phyloP scores from a whole-genome alignment of 108 stramenopile genomes.

The Nitzschia putrida region DNA sequence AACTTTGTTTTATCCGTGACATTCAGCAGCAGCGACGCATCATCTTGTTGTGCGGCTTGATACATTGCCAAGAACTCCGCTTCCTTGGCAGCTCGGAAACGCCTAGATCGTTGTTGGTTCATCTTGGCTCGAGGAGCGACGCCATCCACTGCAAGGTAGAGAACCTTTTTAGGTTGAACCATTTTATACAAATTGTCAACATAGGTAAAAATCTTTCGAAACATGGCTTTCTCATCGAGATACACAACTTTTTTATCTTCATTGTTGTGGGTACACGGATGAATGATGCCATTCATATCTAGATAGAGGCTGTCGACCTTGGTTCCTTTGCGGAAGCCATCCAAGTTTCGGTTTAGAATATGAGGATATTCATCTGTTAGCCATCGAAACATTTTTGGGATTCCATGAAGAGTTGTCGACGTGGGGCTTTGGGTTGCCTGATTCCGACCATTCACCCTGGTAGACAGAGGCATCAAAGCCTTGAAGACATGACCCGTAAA shows the following conservation, averaged over 20 bases:
- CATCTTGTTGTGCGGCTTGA: conserved; percentile 66
- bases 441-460: no score
- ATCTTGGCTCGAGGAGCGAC: conserved; percentile 99
- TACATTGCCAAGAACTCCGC: conserved; percentile 84
- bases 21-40: conserved; percentile 36
- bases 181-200: conserved; percentile 95
- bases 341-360: conserved; percentile 91
- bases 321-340: conserved; percentile 55
- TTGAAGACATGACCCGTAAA: no score
- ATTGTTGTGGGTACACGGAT: conserved; percentile 96
- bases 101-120: conserved; percentile 98
- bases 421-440: background rate
- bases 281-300: conserved; percentile 99
- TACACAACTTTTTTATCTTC: conserved; percentile 80
- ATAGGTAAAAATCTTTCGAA: conserved; percentile 95
- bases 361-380: conserved; percentile 97
- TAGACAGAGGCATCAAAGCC: no score
- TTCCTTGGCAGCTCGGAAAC: conserved; percentile 95
- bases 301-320: conserved; percentile 95
- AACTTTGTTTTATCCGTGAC: conserved; percentile 60
- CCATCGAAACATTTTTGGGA: conserved; percentile 99
- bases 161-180: conserved; percentile 78
- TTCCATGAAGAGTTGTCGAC: conserved; percentile 72
- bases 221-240: conserved; percentile 94
- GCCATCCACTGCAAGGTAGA: conserved; percentile 98